Base-by-base conservation (phyloP, 1,284 basidiomycete genomes). In the Boletellus deceptivus region DNA sequence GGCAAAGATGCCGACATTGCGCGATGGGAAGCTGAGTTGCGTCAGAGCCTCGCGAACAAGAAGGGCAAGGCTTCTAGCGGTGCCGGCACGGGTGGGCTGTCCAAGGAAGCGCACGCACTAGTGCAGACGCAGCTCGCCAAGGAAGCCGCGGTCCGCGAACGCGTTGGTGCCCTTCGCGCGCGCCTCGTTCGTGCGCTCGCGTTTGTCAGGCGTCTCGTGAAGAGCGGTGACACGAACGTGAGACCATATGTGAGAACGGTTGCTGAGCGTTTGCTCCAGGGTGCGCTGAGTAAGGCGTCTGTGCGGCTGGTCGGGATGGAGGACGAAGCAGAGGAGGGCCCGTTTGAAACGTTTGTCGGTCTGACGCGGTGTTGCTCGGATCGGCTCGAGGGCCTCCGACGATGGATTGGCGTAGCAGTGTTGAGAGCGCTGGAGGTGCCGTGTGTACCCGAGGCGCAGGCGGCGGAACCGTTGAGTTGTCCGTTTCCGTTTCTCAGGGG, bases 21-120 rank as follows among this genome's bases (percentile, higher is more conserved):
- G 13, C 87, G 91, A 61, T 98, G 94, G 94, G 95, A 98, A 58
- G 87, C 86, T 27, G 93, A 98, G 56, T 75, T 96, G n/a, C 82
- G 93, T 10, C 87, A 89, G 59, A 84, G 87, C 0, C 75, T 97
- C 0, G 88, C 89, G 7, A 82, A 74, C 55, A 95, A 95, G 72
- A 89, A 84, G 62, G 22, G 27, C 45, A 66, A 50, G 36, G 33
- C 33, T 13, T n/a, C 38, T 0, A 43, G 43, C n/a, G 70, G 72
- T 2, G 69, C 76, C 0, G 37, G 37, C 11, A 24, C 45, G 2
- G 69, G 72, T 2, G 77, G 78, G 5, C 68, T 97, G 3, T 91
- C 89, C 2, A 97, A 94, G 65, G 84, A 89, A 56, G 91, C 96
- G 52, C 84, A 89, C 57, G 84, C 83, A 0, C 76, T 91, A 4